Evolutionary conservation across 805 yeast genomes (phyloP).

Genomic region (Wickerhamomyces canadensis): DNA sequence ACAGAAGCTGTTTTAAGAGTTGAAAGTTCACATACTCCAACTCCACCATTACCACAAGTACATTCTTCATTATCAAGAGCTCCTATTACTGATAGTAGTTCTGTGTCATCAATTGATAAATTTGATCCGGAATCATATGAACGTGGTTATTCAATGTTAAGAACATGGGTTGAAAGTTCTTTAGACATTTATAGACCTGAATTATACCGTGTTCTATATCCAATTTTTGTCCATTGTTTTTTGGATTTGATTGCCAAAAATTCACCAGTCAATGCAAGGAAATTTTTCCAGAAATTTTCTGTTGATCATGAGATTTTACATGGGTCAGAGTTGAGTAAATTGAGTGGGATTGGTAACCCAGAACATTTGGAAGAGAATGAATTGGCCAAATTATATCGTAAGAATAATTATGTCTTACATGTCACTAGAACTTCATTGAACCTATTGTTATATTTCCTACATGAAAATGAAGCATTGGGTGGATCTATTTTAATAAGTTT

Average conservation of each 20-base stretch:
- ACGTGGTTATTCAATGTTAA: conserved; percentile 75
- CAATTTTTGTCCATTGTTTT: conserved; percentile 87
- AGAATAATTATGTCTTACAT: conserved; percentile 66
- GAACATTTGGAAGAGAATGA: conserved; percentile 83
- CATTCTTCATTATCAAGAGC: conserved; percentile 9
- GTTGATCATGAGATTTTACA: conserved; percentile 72
- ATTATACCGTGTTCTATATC: conserved; percentile 76
- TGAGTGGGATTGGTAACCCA: conserved; percentile 69
- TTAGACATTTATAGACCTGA: conserved; percentile 90
- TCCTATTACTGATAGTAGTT: conserved; percentile 14
- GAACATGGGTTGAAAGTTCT: conserved; percentile 87
- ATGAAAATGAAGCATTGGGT: conserved; percentile 88
- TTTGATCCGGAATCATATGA: conserved; percentile 57
- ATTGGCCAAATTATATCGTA: conserved; percentile 68
- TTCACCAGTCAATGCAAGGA: conserved; percentile 54
- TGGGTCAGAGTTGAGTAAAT: conserved; percentile 64
- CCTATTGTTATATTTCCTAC: conserved; percentile 75
- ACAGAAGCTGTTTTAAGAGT: conserved; percentile 93
- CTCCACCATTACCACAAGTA: conserved; percentile 37
- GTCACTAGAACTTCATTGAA: conserved; percentile 84
- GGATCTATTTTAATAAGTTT: conserved; percentile 83
- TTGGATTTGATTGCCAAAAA: conserved; percentile 70
- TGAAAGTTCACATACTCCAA: conserved; percentile 64
- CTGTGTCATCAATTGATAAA: conserved; percentile 21
- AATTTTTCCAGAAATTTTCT: conserved; percentile 69